Conservation (phyloP, 73 alveolate genomes). For the Symbiodinium natans region DNA sequence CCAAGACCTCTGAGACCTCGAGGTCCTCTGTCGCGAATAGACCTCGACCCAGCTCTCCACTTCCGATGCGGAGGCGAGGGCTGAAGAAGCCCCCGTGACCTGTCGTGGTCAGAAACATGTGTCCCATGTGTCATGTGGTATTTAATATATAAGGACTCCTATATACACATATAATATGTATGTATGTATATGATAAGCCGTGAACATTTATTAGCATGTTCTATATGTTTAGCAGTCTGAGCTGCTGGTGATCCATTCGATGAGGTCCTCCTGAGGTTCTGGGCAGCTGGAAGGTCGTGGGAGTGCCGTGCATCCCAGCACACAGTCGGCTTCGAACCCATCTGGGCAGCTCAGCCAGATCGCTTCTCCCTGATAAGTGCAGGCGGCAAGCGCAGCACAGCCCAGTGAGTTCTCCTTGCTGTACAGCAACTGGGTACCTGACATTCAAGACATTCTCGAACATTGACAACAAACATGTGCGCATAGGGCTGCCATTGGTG, state of each 20-base stretch:
- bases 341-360: constrained; percentile 79
- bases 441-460: no score
- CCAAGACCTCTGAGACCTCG: background rate
- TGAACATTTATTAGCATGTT: no score
- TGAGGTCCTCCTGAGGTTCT: background rate
- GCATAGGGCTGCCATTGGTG: no score
- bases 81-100: constrained; percentile 45
- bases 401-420: constrained; percentile 80
- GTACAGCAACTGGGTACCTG: constrained; percentile 37
- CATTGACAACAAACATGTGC: no score
- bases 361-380: constrained; percentile 27
- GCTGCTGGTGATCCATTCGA: constrained; percentile 36
- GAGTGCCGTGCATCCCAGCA: constrained; percentile 40
- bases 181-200: no score
- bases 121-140: no score
- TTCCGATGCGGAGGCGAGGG: constrained; percentile 30
- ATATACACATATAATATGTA: no score
- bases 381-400: constrained; percentile 54
- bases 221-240: no score
- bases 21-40: constrained; percentile 37
- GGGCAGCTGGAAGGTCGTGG: constrained; percentile 5
- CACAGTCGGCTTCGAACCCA: constrained; percentile 78
- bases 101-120: no score
- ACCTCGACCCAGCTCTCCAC: constrained; percentile 51
- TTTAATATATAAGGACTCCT: no score